Percentiles rank a stretch among this genome's conserved stretches.
Evolutionary conservation across 495 filamentous ascomycete genomes (phyloP).

Genomic region (Hypoxylon subgilvum): DNA sequence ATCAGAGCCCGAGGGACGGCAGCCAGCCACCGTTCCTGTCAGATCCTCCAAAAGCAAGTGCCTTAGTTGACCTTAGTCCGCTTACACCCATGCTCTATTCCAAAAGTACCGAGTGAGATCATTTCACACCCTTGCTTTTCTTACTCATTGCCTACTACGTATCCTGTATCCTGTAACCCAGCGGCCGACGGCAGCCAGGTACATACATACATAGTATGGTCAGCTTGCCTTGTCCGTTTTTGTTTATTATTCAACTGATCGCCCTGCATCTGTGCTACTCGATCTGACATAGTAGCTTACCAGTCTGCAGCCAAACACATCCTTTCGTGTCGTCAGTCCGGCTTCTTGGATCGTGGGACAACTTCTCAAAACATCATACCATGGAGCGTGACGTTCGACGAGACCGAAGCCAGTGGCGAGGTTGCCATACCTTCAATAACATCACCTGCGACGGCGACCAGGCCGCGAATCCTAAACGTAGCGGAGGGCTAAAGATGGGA

Average conservation of each 20-base stretch:
- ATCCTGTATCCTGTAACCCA: no score
- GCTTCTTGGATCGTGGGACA: constrained; percentile 91
- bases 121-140: constrained; percentile 26
- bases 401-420: constrained; percentile 77
- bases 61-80: constrained; percentile 25
- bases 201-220: neutral
- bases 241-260: constrained; percentile 23
- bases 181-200: constrained; percentile 9
- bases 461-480: constrained; percentile 61
- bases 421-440: constrained; percentile 81
- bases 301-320: constrained; percentile 62
- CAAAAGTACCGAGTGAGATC: constrained; percentile 32
- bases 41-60: constrained; percentile 30
- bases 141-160: constrained; percentile 19
- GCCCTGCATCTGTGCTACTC: constrained; percentile 21
- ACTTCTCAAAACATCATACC: constrained; percentile 75
- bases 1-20: constrained; percentile 16
- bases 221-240: constrained; percentile 5
- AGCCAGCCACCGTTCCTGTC: constrained; percentile 39
- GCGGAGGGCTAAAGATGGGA: constrained; percentile 87
- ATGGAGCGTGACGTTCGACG: constrained; percentile 78
- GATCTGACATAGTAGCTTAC: constrained; percentile 41
- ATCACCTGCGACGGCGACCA: constrained; percentile 80
- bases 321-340: constrained; percentile 73
- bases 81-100: constrained; percentile 25